Conservation (phyloP, 202 grass and related monocot genomes). For the Bolboschoenoplectus hybrid region DNA sequence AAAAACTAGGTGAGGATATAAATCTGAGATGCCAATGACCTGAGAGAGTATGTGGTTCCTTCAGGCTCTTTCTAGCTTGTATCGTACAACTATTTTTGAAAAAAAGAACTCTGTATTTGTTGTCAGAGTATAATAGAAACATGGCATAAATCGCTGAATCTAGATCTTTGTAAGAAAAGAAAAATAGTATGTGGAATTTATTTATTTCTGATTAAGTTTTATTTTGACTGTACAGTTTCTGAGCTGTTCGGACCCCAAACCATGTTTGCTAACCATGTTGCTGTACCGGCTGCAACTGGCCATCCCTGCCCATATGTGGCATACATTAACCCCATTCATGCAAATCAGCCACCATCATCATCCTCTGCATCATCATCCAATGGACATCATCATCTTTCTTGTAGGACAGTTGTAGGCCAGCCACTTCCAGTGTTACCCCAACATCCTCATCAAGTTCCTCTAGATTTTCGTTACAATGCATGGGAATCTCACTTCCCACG, state of each 20-base stretch:
- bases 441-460: slow-evolving; percentile 40
- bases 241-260: slow-evolving; percentile 70
- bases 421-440: slow-evolving; percentile 28
- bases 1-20: not conserved
- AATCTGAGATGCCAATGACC: not conserved
- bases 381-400: slow-evolving; percentile 36
- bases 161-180: not conserved
- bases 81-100: not conserved
- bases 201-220: slow-evolving; percentile 33
- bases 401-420: slow-evolving; percentile 33
- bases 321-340: slow-evolving; percentile 70
- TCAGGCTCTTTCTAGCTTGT: not conserved
- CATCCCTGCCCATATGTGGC: slow-evolving; percentile 77
- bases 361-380: slow-evolving; percentile 36
- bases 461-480: slow-evolving; percentile 74
- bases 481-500: slow-evolving; percentile 42
- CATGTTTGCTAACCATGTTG: slow-evolving; percentile 56
- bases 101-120: not conserved
- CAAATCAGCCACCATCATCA: slow-evolving; percentile 47
- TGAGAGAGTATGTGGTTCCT: not conserved
- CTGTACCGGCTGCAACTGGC: slow-evolving; percentile 62
- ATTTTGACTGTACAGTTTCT: slow-evolving; percentile 62
- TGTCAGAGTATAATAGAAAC: not conserved
- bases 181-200: slow-evolving; percentile 1
- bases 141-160: not conserved